Evolutionary conservation across 495 filamentous ascomycete species (phyloP).

Genomic region (Aspergillus ostianus): DNA sequence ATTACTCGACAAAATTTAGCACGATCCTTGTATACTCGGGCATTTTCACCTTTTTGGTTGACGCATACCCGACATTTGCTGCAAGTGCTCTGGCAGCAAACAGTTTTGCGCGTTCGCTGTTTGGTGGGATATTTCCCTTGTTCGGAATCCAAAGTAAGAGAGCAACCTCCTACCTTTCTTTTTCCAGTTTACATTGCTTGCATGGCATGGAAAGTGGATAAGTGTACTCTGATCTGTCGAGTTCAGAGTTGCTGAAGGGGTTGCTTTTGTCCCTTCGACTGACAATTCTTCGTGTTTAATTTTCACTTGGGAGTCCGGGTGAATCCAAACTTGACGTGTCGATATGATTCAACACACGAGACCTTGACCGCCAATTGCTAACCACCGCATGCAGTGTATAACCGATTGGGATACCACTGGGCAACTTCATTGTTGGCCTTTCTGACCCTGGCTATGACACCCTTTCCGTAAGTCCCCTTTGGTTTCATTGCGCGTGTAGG

Average conservation of each 20-base stretch:
- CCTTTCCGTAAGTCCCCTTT: slow-evolving; percentile 57
- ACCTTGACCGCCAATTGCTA: slow-evolving; percentile 26
- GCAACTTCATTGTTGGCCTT: slow-evolving; percentile 67
- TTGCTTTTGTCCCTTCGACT: too few relatives aligned
- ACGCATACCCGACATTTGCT: slow-evolving; percentile 88
- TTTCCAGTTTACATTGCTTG: neutral
- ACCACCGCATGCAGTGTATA: slow-evolving; percentile 54
- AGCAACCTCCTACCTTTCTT: slow-evolving; percentile 5
- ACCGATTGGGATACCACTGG: slow-evolving; percentile 69
- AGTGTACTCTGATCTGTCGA: too few relatives aligned
- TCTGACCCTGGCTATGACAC: slow-evolving; percentile 65
- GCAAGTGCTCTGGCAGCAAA: slow-evolving; percentile 89
- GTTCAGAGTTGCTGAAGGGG: too few relatives aligned
- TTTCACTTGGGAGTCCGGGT: neutral
- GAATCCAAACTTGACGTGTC: neutral
- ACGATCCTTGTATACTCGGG: slow-evolving; percentile 77
- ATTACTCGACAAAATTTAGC: slow-evolving; percentile 36
- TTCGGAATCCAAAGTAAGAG: slow-evolving; percentile 68
- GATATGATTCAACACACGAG: neutral
- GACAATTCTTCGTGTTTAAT: neutral
- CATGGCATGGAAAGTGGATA: neutral
- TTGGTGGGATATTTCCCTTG: slow-evolving; percentile 76
- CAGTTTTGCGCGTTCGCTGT: slow-evolving; percentile 74
- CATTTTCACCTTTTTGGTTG: slow-evolving; percentile 92
- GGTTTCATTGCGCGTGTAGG: neutral